Evolutionary conservation across 495 filamentous ascomycete genomes (phyloP), one percentile per base, ranked within the genome.

Genomic region (Haplographium delicatum): DNA sequence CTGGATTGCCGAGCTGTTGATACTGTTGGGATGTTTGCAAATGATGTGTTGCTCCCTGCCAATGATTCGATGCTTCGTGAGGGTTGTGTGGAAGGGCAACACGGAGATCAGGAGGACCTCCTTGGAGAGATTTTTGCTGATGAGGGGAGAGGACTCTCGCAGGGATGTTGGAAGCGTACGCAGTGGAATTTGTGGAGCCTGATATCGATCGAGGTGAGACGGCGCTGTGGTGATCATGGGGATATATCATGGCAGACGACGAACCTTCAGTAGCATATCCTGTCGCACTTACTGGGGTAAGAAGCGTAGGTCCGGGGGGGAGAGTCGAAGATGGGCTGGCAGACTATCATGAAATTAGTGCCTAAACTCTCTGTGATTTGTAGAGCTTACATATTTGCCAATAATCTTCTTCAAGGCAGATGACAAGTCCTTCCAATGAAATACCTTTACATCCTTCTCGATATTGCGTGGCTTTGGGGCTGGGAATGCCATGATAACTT

Each of bases 391-490:
- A 68, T 97, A 98, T 90, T 98, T 98, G 53, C 87, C 83, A 64
- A 97, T 94, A 61, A 97, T 96, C 71, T 98, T 98, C 75, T 89
- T 93, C 47, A 98, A 69, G 0, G 93, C 91, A 35, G 79, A 76
- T 10, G 73, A 74, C 10, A 98, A 70, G 41, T 87, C 85, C 62
- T 84, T 88, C 94, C 93, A 98, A 9, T 88, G 83, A 62, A 97
- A 98, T 5, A 96, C 93, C 67, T 98, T 98, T 58, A 98, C 88
- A 60, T 96, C 91, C 69, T 98, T 98, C 73, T 96, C 93, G 57
- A 98, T 98, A 59, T 96, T 95, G 33, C 93, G 76, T 5, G 93
- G 94, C 71, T 96, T 96, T 2, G 94, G 94, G 20, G 81, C 84
- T 9, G 88, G 86, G 63, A 97, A 96, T n/a, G 80, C 85, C 94